phyloP scores from a whole-genome alignment of 345 rosid genomes.

The Atalantia buxifolia region DNA sequence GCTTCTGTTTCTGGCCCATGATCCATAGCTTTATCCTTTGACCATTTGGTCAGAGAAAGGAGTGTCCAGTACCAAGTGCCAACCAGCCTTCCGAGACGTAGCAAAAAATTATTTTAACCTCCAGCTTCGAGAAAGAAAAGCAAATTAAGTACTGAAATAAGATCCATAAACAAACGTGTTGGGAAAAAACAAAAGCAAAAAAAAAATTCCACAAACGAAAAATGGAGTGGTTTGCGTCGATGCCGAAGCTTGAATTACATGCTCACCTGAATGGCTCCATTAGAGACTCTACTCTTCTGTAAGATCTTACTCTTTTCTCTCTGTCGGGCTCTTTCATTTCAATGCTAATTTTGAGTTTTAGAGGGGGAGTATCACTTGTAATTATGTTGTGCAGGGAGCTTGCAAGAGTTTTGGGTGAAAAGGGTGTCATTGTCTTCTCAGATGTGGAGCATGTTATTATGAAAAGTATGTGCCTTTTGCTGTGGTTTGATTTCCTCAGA shows the following conservation, averaged over 20 bases:
- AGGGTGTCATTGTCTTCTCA: conserved; percentile 54
- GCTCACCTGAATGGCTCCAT: conserved; percentile 99
- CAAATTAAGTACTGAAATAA: too few species aligned
- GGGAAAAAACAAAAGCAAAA: too few species aligned
- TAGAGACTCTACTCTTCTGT: conserved; percentile 87
- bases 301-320: conserved; percentile 13
- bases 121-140: too few species aligned
- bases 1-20: too few species aligned
- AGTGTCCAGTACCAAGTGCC: too few species aligned
- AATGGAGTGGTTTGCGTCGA: conserved; percentile 61
- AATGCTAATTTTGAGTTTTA: background rate
- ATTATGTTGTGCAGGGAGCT: conserved; percentile 59
- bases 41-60: too few species aligned
- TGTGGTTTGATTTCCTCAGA: background rate
- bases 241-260: conserved; percentile 93
- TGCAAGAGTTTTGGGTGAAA: conserved; percentile 73
- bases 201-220: background rate
- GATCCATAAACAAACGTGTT: too few species aligned
- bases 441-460: conserved; percentile 81
- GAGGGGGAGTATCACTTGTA: background rate
- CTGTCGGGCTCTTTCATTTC: background rate
- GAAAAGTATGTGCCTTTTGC: conserved; percentile 47
- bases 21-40: too few species aligned
- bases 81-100: too few species aligned
- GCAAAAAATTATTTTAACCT: too few species aligned